These are phyloP conservation scores for Vigna unguiculata DNA, from an alignment of 306 rosid species.

Conservation along the genomic window DNA sequence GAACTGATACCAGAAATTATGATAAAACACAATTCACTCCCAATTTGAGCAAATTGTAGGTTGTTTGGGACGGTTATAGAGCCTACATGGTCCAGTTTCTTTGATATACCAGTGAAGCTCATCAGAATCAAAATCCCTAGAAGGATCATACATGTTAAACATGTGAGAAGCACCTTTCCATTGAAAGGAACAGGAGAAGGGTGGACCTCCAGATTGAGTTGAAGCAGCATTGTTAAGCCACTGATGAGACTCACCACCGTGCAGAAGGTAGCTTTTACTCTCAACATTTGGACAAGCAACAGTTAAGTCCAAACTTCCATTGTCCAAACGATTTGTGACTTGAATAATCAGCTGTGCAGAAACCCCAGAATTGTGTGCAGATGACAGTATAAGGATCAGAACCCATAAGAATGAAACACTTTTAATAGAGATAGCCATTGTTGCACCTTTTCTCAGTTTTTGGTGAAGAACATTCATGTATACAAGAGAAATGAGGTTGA, in stretches of 20 bases:
- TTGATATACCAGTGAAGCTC: not conserved
- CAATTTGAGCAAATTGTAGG: not conserved
- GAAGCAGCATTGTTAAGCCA: not conserved
- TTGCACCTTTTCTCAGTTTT: not conserved
- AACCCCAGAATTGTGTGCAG: not conserved
- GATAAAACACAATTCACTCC: not conserved
- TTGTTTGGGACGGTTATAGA: no score
- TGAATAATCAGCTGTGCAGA: not conserved
- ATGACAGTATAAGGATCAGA: not conserved
- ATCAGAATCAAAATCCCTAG: not conserved
- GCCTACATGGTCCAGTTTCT: not conserved
- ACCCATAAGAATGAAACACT: not conserved
- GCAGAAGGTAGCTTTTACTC: not conserved
- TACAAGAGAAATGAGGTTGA: no score
- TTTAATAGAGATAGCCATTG: not conserved
- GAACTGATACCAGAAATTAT: no score
- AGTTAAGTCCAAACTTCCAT: not conserved
- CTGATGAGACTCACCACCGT: rapidly evolving
- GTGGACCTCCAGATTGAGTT: not conserved
- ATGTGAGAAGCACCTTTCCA: not conserved
- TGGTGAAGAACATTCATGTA: not conserved
- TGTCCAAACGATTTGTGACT: not conserved
- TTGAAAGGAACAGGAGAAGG: not conserved
- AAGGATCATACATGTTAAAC: not conserved
- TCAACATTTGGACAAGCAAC: not conserved